Conservation (phyloP, 2,329 filamentous ascomycete species). For the Lachnellula cervina region DNA sequence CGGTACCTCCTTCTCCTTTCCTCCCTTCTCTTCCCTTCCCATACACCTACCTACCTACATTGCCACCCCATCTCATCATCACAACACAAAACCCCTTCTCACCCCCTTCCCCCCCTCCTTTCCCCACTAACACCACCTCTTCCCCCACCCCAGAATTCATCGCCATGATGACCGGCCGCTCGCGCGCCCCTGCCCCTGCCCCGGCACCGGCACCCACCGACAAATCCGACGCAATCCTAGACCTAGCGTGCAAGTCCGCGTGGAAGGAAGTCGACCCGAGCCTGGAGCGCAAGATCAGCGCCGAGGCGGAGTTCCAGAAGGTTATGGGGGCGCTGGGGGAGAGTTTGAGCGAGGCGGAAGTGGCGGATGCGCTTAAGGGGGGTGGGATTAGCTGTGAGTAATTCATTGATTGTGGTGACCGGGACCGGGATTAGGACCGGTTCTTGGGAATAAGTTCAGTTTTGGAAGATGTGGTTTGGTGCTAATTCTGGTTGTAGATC, state of each 20-base stretch:
- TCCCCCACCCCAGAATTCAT: slow-evolving; percentile 38
- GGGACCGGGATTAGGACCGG: too few relatives aligned
- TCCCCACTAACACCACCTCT: too few relatives aligned
- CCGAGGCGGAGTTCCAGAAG: slow-evolving; percentile 32
- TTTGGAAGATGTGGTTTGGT: neutral
- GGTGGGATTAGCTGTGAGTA: slow-evolving; percentile 35
- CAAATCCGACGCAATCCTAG: slow-evolving; percentile 15
- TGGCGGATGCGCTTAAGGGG: slow-evolving; percentile 33
- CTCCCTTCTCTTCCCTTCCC: slow-evolving; percentile 39
- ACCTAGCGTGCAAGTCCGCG: slow-evolving; percentile 28
- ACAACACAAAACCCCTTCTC: too few relatives aligned
- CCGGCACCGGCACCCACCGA: slow-evolving; percentile 11
- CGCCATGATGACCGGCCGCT: slow-evolving; percentile 39
- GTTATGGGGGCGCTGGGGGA: slow-evolving; percentile 32
- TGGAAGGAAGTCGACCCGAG: slow-evolving; percentile 35
- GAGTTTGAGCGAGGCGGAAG: slow-evolving; percentile 32
- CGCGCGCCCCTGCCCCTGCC: neutral
- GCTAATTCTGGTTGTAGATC: slow-evolving; percentile 22
- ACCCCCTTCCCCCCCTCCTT: too few relatives aligned
- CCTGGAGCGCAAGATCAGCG: slow-evolving; percentile 32
- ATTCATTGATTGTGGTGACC: neutral
- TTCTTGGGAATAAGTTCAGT: too few relatives aligned
- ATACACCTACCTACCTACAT: too few relatives aligned
- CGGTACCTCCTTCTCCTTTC: slow-evolving; percentile 22
- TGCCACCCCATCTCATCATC: neutral